These are phyloP conservation scores for Sesbania bispinosa DNA, from an alignment of 306 rosid genomes.

Conservation along the genomic window DNA sequence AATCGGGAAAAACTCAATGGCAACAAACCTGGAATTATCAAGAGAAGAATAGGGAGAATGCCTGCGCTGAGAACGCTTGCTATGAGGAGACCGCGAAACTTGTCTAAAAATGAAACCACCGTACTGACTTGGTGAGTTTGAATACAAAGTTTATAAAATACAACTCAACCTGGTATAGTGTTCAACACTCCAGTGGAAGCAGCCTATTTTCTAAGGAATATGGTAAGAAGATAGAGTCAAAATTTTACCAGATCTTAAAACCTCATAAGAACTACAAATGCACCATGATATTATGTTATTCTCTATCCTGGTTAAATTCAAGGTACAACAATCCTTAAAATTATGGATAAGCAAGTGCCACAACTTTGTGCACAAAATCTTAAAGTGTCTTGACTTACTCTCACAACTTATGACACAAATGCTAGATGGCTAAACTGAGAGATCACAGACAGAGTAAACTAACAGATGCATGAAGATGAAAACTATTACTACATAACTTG, in stretches of 20 bases:
- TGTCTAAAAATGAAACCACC: slow-evolving; percentile 99
- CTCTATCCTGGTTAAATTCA: slow-evolving; percentile 17
- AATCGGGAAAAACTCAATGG: slow-evolving; percentile 44
- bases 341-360: slow-evolving; percentile 5
- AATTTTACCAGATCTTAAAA: slow-evolving; percentile 26
- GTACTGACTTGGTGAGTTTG: slow-evolving; percentile 84
- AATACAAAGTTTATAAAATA: slow-evolving; percentile 41
- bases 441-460: not conserved
- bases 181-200: slow-evolving; percentile 44
- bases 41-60: slow-evolving; percentile 99
- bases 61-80: slow-evolving; percentile 99
- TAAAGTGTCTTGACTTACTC: not conserved
- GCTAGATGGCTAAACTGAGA: not conserved
- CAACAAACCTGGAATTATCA: slow-evolving; percentile 82
- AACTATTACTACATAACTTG: not conserved
- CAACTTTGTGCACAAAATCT: not conserved
- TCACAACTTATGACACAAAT: not conserved
- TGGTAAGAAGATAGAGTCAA: slow-evolving; percentile 19
- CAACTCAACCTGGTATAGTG: slow-evolving; percentile 60
- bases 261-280: slow-evolving; percentile 23
- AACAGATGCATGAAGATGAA: slow-evolving; percentile 4
- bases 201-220: slow-evolving; percentile 33
- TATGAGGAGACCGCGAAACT: slow-evolving; percentile 99
- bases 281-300: not conserved
- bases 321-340: slow-evolving; percentile 18